Base-by-base conservation (phyloP, 2,329 filamentous ascomycete species). In the Coniochaeta sp. region DNA sequence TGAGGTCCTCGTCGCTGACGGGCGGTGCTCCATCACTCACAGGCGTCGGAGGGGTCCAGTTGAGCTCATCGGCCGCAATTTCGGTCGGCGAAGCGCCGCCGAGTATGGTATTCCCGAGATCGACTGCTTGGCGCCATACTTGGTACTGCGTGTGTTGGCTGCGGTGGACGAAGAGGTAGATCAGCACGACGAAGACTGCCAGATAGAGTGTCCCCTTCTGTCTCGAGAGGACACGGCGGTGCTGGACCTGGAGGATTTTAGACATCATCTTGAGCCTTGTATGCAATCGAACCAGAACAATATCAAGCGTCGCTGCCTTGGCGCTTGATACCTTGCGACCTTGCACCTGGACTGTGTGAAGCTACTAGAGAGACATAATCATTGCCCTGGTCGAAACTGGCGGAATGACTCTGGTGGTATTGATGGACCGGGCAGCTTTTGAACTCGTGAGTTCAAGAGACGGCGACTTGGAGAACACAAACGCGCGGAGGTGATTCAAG, bases 1-100 rank as follows among this genome's bases (percentile, higher is more conserved):
- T 67, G 54, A 56, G 30, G 9, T 56, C 34, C 16, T 56, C 30
- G 4, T 56, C 54, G 19, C 19, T 38, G 30, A 56, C 4, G 10
- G 17, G 54, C 7, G 34, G 54, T 26, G 54, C 30, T n/a, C 14
- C 22, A 10, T 56, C 32, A 16, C 30, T 28, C 14, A 56, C 24
- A 7, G 47, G 40, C 24, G 22, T 50, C 26, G 38, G 17, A 8
- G 57, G 40, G 7, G 34, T 57, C 57, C 57, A 32, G 26, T 19
- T 34, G 40, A 42, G 22, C 30, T 52, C 24, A 4, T 30, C 47
- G 47, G 5, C 9, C 17, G 47, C 12, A 28, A 6, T 1, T 6
- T 52, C 4, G 24, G 14, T 52, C 22, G 47, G 17, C 3, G 47
- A 17, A 5, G 47, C 14, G 47, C 22, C 54, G n/a, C 30, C 54